A percentile compares a stretch with the other conserved stretches of the same genome.
phyloP scores from a whole-genome alignment of 495 filamentous ascomycete genomes.

The Emericellopsis terricola region DNA sequence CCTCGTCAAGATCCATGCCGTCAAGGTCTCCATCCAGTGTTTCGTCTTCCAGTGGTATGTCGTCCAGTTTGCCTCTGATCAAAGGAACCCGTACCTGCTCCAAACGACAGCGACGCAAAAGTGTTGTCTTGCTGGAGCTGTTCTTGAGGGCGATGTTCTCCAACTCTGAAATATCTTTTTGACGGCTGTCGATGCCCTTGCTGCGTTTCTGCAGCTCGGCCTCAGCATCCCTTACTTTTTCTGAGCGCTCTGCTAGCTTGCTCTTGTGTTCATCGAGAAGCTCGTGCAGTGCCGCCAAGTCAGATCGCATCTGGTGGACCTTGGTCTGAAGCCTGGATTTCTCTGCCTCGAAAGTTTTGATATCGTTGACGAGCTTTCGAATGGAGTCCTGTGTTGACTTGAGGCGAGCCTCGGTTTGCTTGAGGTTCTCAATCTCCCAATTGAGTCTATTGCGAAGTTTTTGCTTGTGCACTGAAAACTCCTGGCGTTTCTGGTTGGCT shows the following conservation, averaged over 20 bases:
- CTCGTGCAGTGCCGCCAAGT: slow-evolving; percentile 59
- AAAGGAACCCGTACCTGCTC: slow-evolving; percentile 84
- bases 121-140: slow-evolving; percentile 60
- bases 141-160: slow-evolving; percentile 74
- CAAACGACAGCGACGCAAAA: slow-evolving; percentile 79
- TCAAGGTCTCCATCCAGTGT: slow-evolving; percentile 49
- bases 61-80: slow-evolving; percentile 60
- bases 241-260: slow-evolving; percentile 45
- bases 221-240: slow-evolving; percentile 66
- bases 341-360: slow-evolving; percentile 52
- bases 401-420: slow-evolving; percentile 51
- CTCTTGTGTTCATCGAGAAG: slow-evolving; percentile 46
- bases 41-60: slow-evolving; percentile 74
- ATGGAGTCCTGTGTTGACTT: slow-evolving; percentile 43
- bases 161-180: slow-evolving; percentile 56
- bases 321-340: slow-evolving; percentile 56
- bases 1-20: slow-evolving; percentile 74
- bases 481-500: slow-evolving; percentile 63
- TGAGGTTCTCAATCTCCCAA: slow-evolving; percentile 57
- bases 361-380: slow-evolving; percentile 42
- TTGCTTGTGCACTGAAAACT: slow-evolving; percentile 71
- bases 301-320: slow-evolving; percentile 52
- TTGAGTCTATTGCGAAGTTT: slow-evolving; percentile 59
- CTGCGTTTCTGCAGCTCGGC: slow-evolving; percentile 69
- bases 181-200: slow-evolving; percentile 60